Evolutionary conservation across 495 filamentous ascomycete genomes (phyloP).

Genomic region (Lichenothelia convexa): DNA sequence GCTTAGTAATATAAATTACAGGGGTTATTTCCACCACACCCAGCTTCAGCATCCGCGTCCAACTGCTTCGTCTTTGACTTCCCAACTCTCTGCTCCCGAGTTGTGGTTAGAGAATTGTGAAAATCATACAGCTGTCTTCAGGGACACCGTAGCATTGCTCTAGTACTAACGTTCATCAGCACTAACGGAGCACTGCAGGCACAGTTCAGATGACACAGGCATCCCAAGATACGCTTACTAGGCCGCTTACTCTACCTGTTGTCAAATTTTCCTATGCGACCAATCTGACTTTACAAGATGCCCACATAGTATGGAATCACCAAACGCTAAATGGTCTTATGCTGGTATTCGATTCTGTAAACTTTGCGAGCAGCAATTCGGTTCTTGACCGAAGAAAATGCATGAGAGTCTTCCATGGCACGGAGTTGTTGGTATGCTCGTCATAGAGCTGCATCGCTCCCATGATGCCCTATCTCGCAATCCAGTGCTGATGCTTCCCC

Average conservation of each 20-base stretch:
- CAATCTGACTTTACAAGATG: slow-evolving; percentile 6
- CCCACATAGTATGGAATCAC: slow-evolving; percentile 16
- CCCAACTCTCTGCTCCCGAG: neutral
- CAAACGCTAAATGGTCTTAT: slow-evolving; percentile 19
- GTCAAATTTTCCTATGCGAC: slow-evolving; percentile 16
- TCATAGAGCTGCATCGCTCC: no score
- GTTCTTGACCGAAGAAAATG: slow-evolving; percentile 4
- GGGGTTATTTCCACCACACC: no score
- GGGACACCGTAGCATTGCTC: neutral
- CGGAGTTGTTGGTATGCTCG: slow-evolving; percentile 24
- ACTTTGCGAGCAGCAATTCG: slow-evolving; percentile 4
- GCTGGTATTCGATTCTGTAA: slow-evolving; percentile 19
- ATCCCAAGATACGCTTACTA: neutral
- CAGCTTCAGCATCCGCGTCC: neutral
- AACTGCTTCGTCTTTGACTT: neutral
- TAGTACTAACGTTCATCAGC: neutral
- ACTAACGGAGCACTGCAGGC: neutral
- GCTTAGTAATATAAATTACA: no score
- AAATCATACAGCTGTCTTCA: slow-evolving; percentile 1
- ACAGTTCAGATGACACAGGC: slow-evolving; percentile 2
- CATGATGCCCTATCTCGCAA: no score
- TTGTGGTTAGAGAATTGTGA: neutral
- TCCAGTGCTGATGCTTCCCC: no score
- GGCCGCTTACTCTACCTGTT: slow-evolving; percentile 4
- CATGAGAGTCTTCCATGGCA: slow-evolving; percentile 24